phyloP scores from a whole-genome alignment of 768 basidiomycete species.

The Agrocybe chaxingu region DNA sequence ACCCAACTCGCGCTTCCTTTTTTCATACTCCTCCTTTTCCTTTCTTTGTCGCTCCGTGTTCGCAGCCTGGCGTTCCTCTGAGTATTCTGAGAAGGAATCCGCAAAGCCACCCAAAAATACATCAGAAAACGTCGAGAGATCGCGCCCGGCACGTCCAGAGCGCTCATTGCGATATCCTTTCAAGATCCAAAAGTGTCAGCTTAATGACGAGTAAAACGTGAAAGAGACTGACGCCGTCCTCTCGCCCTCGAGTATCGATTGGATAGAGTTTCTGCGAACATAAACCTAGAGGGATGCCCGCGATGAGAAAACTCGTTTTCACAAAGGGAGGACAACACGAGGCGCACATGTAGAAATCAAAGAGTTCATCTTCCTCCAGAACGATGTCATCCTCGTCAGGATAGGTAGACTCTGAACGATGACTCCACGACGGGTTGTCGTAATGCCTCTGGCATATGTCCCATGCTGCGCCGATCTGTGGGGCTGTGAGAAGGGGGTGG shows the following conservation, averaged over 20 bases:
- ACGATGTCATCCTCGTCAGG: conserved; percentile 23
- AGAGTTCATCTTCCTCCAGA: conserved; percentile 26
- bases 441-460: conserved; percentile 30
- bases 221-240: conserved; percentile 23
- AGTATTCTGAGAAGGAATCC: conserved; percentile 2
- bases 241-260: conserved; percentile 21
- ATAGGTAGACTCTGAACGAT: conserved; percentile 10
- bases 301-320: conserved; percentile 4
- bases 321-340: background rate
- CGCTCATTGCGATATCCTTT: conserved; percentile 29
- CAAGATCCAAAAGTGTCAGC: conserved; percentile 1
- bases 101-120: conserved; percentile 18
- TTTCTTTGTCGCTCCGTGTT: conserved; percentile 21
- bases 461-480: conserved; percentile 33
- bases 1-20: conserved; percentile 32
- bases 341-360: conserved; percentile 27
- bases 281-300: conserved; percentile 19
- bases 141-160: conserved; percentile 13
- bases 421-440: conserved; percentile 29
- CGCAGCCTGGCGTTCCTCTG: conserved; percentile 15
- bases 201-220: background rate
- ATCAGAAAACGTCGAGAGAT: conserved; percentile 14
- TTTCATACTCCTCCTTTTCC: conserved; percentile 28
- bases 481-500: conserved; percentile 14
- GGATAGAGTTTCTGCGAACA: conserved; percentile 31